A percentile compares a stretch with the other conserved stretches of the same genome.
phyloP scores from a whole-genome alignment of 495 filamentous ascomycete genomes.

The Xylaria bambusicola region DNA sequence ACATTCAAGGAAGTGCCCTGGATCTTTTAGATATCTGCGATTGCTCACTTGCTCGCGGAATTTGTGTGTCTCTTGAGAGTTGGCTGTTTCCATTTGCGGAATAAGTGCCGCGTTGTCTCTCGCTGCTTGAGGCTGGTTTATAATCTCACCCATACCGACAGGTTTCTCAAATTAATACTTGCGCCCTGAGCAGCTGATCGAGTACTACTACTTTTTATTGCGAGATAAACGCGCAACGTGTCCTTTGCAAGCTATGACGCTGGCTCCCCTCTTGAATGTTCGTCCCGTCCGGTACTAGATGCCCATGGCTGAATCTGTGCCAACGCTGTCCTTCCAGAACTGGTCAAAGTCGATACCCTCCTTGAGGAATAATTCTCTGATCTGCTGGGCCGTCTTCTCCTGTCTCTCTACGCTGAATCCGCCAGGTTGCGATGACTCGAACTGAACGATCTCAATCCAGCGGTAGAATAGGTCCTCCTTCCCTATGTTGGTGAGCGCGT shows the following conservation, averaged over 20 bases:
- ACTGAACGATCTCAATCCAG: conserved; percentile 85
- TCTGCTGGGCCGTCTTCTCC: conserved; percentile 63
- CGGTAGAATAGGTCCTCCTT: conserved; percentile 84
- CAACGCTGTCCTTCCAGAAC: conserved; percentile 73
- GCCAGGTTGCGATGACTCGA: conserved; percentile 71
- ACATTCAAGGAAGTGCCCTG: too few relatives aligned
- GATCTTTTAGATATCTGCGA: too few relatives aligned
- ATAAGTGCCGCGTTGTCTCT: too few relatives aligned
- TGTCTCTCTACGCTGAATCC: conserved; percentile 72
- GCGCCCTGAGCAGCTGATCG: too few relatives aligned
- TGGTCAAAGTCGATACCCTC: conserved; percentile 73
- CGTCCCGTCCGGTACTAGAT: neutral
- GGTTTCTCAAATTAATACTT: too few relatives aligned
- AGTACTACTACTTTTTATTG: too few relatives aligned
- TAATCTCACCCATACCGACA: too few relatives aligned
- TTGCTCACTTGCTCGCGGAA: too few relatives aligned
- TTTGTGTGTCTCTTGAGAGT: too few relatives aligned
- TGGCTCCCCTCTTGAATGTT: neutral
- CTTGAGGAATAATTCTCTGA: conserved; percentile 65
- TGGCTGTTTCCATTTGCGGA: too few relatives aligned
- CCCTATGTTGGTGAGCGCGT: conserved; percentile 66
- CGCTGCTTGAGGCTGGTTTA: too few relatives aligned
- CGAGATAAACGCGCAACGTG: neutral
- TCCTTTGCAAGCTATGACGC: neutral
- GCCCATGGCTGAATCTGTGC: conserved; percentile 49